Evolutionary conservation across 768 basidiomycete species (phyloP).

Genomic region (Suillus plorans): DNA sequence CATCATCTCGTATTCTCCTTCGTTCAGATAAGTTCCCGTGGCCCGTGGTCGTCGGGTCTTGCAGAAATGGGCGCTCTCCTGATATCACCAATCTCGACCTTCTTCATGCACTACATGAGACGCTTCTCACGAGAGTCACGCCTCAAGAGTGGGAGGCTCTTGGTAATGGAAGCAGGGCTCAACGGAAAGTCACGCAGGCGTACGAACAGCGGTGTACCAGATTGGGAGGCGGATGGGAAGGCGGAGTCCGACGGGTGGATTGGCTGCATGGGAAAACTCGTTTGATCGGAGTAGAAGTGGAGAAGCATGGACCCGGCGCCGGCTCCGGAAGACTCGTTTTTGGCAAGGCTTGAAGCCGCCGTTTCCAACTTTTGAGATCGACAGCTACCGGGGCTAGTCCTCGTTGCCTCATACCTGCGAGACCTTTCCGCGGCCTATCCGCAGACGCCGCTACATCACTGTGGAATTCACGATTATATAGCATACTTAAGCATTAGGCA

Average conservation of each 20-base stretch:
- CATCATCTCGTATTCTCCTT: slow-evolving; percentile 48
- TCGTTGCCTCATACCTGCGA: background rate
- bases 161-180: slow-evolving; percentile 52
- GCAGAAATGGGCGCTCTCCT: slow-evolving; percentile 21
- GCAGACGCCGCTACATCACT: background rate
- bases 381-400: background rate
- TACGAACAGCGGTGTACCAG: slow-evolving; percentile 62
- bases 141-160: slow-evolving; percentile 65
- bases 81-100: slow-evolving; percentile 64
- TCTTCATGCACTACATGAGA: slow-evolving; percentile 56
- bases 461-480: background rate
- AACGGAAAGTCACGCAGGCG: slow-evolving; percentile 57
- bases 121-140: slow-evolving; percentile 56
- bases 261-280: slow-evolving; percentile 62
- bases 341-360: slow-evolving; percentile 32
- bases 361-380: background rate
- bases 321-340: slow-evolving; percentile 52
- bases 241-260: slow-evolving; percentile 66
- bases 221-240: slow-evolving; percentile 68
- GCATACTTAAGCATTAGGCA: background rate
- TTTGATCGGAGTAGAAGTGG: slow-evolving; percentile 61
- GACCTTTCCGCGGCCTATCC: background rate
- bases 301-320: slow-evolving; percentile 39
- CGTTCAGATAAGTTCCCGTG: slow-evolving; percentile 61
- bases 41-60: slow-evolving; percentile 49